These are phyloP conservation scores for Hamigera avellanea DNA, from an alignment of 495 filamentous ascomycete species.

Conservation along the genomic window DNA sequence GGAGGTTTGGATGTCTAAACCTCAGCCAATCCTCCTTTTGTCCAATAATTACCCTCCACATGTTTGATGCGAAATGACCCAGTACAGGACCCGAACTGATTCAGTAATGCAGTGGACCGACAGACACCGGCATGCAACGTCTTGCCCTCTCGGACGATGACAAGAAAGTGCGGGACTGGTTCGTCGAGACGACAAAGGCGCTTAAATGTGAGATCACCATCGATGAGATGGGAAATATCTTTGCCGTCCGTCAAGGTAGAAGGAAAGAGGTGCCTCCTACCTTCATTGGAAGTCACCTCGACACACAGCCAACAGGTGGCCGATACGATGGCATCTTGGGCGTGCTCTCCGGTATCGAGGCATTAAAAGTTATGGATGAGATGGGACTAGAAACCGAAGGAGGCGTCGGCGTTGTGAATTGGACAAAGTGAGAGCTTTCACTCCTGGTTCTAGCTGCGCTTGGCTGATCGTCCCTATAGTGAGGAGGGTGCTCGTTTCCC, in stretches of 20 bases:
- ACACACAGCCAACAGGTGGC: slow-evolving; percentile 69
- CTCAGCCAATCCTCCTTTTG: too few relatives aligned
- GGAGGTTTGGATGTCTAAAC: too few relatives aligned
- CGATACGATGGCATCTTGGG: slow-evolving; percentile 68
- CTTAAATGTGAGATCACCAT: slow-evolving; percentile 52
- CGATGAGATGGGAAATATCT: slow-evolving; percentile 67
- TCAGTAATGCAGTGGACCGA: slow-evolving; percentile 32
- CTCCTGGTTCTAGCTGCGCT: slow-evolving; percentile 6
- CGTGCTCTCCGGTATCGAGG: slow-evolving; percentile 59
- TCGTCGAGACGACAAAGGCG: slow-evolving; percentile 49
- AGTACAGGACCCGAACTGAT: too few relatives aligned
- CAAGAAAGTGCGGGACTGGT: slow-evolving; percentile 65
- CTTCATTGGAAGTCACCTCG: slow-evolving; percentile 63
- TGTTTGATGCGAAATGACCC: too few relatives aligned
- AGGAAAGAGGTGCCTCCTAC: slow-evolving; percentile 45
- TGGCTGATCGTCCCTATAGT: slow-evolving; percentile 9
- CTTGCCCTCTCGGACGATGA: slow-evolving; percentile 61
- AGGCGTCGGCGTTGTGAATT: slow-evolving; percentile 63
- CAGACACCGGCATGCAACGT: slow-evolving; percentile 54
- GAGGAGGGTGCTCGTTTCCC: slow-evolving; percentile 78
- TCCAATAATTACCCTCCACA: too few relatives aligned
- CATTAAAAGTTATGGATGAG: slow-evolving; percentile 57
- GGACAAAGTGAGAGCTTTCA: slow-evolving; percentile 54
- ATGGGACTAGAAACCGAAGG: slow-evolving; percentile 57
- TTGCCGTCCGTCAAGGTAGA: slow-evolving; percentile 54